These are phyloP conservation scores for Pinus taeda DNA, from an alignment of 75 land plant genomes.

Conservation along the genomic window DNA sequence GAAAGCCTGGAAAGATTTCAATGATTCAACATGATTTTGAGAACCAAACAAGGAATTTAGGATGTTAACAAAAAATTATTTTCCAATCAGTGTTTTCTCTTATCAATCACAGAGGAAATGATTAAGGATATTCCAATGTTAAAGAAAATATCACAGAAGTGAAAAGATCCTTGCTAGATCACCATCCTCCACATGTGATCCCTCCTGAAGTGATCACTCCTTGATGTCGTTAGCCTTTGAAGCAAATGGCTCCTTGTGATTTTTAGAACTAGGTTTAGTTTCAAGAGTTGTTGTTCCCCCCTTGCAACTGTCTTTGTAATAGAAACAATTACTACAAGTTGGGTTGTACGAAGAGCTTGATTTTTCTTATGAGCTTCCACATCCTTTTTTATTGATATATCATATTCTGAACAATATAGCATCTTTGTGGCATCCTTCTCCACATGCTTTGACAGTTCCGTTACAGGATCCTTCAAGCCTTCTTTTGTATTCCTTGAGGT, in stretches of 20 bases:
- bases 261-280: conserved; percentile 7
- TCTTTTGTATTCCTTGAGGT: not conserved
- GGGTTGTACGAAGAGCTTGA: conserved; percentile 8
- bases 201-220: too few species aligned
- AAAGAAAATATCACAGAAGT: too few species aligned
- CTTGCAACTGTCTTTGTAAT: conserved; percentile 16
- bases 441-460: conserved; percentile 5
- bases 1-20: conserved; percentile 50
- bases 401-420: conserved; percentile 1
- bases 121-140: too few species aligned
- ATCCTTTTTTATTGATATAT: conserved; percentile 13
- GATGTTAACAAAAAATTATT: not conserved
- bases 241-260: conserved; percentile 1
- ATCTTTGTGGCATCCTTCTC: conserved; percentile 8
- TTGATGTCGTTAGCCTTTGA: too few species aligned
- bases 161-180: too few species aligned
- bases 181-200: too few species aligned
- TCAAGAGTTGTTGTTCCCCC: not conserved
- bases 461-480: conserved; percentile 5
- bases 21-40: conserved; percentile 9
- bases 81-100: too few species aligned
- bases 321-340: conserved; percentile 14
- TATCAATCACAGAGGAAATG: too few species aligned
- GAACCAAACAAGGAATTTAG: not conserved
- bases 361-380: conserved; percentile 8